Conservation (phyloP, 2,329 filamentous ascomycete genomes). For the Stagonosporopsis vannaccii region DNA sequence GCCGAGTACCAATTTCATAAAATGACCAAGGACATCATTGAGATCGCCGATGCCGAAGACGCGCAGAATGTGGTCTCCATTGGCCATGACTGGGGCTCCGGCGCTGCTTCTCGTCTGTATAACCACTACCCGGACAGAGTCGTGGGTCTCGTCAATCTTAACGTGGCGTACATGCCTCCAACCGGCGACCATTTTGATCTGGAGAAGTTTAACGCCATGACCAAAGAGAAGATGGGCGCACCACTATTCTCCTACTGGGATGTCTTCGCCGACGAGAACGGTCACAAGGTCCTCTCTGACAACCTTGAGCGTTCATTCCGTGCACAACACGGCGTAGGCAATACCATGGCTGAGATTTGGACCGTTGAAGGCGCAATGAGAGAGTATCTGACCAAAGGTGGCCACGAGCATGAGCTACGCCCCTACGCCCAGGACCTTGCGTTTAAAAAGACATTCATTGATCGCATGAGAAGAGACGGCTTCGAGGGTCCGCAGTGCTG, state of each 20-base stretch:
- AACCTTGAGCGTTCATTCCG: conserved; percentile 52
- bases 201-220: conserved; percentile 42
- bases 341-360: conserved; percentile 49
- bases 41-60: conserved; percentile 38
- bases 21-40: conserved; percentile 35
- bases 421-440: conserved; percentile 43
- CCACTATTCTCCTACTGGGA: conserved; percentile 56
- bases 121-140: conserved; percentile 53
- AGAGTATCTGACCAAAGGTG: conserved; percentile 27
- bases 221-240: conserved; percentile 48
- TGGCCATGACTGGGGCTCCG: conserved; percentile 61
- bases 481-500: conserved; percentile 49
- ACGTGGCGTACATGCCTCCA: conserved; percentile 53
- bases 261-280: conserved; percentile 54
- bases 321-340: conserved; percentile 43
- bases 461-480: conserved; percentile 42
- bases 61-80: conserved; percentile 48
- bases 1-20: conserved; percentile 30
- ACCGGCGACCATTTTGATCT: conserved; percentile 47
- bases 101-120: conserved; percentile 52
- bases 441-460: conserved; percentile 46
- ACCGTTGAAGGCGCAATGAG: conserved; percentile 49
- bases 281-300: conserved; percentile 46
- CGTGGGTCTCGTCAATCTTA: conserved; percentile 53
- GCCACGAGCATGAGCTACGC: conserved; percentile 25